A percentile compares a stretch with the other conserved stretches of the same genome.
Evolutionary conservation across 2,329 filamentous ascomycete genomes (phyloP).

Genomic region (Colletotrichum tropicicola): DNA sequence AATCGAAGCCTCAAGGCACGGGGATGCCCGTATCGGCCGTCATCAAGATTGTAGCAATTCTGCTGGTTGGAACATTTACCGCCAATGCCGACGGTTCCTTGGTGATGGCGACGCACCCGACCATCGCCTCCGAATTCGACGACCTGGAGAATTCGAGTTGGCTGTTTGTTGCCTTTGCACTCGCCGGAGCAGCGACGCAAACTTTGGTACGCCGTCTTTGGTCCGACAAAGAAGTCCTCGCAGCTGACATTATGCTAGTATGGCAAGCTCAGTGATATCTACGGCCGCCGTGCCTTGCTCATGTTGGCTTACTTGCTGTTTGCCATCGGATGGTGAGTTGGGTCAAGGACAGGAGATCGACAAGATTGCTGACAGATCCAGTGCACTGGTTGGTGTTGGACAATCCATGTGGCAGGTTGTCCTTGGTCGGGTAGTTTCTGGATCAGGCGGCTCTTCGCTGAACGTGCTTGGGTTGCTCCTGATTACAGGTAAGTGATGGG

Average conservation of each 20-base stretch:
- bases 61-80: slow-evolving; percentile 63
- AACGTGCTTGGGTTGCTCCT: slow-evolving; percentile 59
- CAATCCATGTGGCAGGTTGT: slow-evolving; percentile 58
- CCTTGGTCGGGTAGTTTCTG: slow-evolving; percentile 59
- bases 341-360: neutral
- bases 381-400: slow-evolving; percentile 49
- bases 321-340: slow-evolving; percentile 57
- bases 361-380: slow-evolving; percentile 24
- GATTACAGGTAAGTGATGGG: slow-evolving; percentile 52
- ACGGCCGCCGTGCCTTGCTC: slow-evolving; percentile 58
- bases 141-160: slow-evolving; percentile 65
- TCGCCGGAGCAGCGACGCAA: slow-evolving; percentile 42
- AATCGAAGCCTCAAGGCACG: neutral
- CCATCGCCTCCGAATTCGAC: slow-evolving; percentile 69
- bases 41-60: slow-evolving; percentile 35
- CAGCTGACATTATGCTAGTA: slow-evolving; percentile 43
- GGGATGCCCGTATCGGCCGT: slow-evolving; percentile 14
- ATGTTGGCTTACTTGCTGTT: slow-evolving; percentile 60
- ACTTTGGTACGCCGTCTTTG: slow-evolving; percentile 48
- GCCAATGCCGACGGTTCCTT: slow-evolving; percentile 71
- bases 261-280: slow-evolving; percentile 66
- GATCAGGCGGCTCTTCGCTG: slow-evolving; percentile 61
- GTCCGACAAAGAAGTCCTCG: too few relatives aligned
- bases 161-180: slow-evolving; percentile 42
- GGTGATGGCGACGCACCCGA: slow-evolving; percentile 71